Evolutionary conservation across 2,329 filamentous ascomycete species (phyloP), one percentile per base, ranked within the genome.

Genomic region (Ustilaginoidea virens): DNA sequence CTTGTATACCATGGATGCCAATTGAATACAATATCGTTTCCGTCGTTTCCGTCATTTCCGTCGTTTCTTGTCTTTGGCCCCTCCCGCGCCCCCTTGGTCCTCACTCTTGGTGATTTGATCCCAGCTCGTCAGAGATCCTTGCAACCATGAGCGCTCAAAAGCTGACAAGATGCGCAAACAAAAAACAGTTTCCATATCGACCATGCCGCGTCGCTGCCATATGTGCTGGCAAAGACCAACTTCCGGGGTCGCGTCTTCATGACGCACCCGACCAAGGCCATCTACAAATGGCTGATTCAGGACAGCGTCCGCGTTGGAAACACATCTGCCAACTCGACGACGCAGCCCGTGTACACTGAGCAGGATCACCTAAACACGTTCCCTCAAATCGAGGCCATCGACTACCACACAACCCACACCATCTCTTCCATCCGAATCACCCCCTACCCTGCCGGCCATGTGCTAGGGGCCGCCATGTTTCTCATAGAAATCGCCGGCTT

Each of bases 241-340:
- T 98, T 98, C 62, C 79, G 80, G 39, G 90, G 90, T 27, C 75
- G 86, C 14, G 87, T 96, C 36, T 96, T 94, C 61, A 98, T 96
- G 87, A 98, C 90, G 29, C 90, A 98, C 61, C 85, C 90, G 2
- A 98, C 90, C 26, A 96, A 98, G 55, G 90, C 90, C 43, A 98
- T 98, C 51, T 98, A 98, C 69, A 96, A 96, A 58, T 96, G 90
- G 87, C 73, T 96, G 29, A 94, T 96, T 37, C 85, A 93, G 53
- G 90, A 98, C 55, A 92, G 85, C 40, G 82, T 98, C 25, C 77
- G 90, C 34, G 86, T 98, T 17, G 79, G 78, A 49, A 80, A 74
- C 46, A 74, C 69, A 4, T 73, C 70, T 2, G 72, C 69, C 7
- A 69, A 71, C 39, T 58, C 63, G 30, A 64, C 62, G 0, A 64